A percentile compares a stretch with the other conserved stretches of the same genome.
Conservation (phyloP, 768 basidiomycete genomes). For the Coprinopsis strossmayeri region DNA sequence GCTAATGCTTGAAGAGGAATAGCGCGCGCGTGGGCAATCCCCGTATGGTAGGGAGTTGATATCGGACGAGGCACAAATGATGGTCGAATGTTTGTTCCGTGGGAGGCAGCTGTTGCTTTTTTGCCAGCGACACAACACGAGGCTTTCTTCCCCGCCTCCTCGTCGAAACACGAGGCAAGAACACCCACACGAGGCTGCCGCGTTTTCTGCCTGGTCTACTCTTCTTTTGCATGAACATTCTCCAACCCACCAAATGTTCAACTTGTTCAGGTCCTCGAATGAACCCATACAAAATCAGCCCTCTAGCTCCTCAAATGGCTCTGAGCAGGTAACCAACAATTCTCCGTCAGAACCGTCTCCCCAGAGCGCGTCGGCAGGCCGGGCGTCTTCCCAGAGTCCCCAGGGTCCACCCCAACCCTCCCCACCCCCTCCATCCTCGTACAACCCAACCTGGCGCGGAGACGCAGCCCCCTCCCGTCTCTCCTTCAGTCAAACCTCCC, state of each 20-base stretch:
- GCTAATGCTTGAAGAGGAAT: neutral
- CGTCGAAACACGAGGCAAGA: conserved; percentile 2
- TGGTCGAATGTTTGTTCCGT: neutral
- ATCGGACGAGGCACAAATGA: neutral
- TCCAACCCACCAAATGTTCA: neutral
- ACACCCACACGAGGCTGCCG: conserved; percentile 1
- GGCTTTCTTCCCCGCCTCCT: neutral
- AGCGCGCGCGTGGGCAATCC: no score
- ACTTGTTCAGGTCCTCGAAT: neutral
- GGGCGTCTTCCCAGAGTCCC: neutral
- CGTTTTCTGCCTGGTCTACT: neutral
- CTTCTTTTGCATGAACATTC: neutral
- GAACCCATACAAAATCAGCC: neutral
- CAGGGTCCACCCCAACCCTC: neutral
- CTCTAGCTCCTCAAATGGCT: neutral
- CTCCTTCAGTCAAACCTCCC: neutral
- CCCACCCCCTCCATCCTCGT: neutral
- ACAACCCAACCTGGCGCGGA: neutral
- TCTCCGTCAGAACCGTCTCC: neutral
- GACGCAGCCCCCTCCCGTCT: neutral
- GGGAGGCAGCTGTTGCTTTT: neutral
- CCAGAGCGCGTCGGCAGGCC: neutral
- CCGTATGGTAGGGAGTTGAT: neutral
- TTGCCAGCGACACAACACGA: neutral
- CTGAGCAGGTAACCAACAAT: neutral